A percentile compares a stretch with the other conserved stretches of the same genome.
These are phyloP conservation scores for Fragilaria crotonensis DNA, from an alignment of 108 stramenopile species.

Conservation along the genomic window DNA sequence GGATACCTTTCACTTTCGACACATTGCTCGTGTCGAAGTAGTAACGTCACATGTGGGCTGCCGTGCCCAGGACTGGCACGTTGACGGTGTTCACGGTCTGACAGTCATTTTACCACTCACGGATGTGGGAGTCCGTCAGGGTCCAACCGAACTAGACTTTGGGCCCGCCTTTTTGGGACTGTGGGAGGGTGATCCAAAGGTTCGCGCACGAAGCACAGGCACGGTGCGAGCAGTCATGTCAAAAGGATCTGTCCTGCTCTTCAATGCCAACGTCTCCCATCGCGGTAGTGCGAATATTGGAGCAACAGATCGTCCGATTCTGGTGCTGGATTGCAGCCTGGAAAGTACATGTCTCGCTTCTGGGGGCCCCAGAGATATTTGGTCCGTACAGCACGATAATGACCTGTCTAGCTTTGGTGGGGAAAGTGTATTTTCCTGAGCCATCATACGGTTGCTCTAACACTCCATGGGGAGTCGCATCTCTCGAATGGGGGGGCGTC, in stretches of 20 bases:
- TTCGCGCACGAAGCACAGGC: neutral
- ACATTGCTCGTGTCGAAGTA: neutral
- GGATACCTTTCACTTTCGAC: neutral
- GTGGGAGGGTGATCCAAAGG: neutral
- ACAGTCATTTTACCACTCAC: neutral
- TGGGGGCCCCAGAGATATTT: no score
- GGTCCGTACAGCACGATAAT: no score
- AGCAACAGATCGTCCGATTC: no score
- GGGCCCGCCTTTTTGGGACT: neutral
- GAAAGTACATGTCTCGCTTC: no score
- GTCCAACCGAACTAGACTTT: neutral
- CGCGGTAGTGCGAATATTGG: no score
- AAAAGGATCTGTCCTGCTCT: neutral
- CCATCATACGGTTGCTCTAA: no score
- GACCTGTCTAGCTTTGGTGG: no score
- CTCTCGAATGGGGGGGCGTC: no score
- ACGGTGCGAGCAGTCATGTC: neutral
- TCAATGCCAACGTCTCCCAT: no score
- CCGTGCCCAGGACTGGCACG: neutral
- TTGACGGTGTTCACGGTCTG: neutral
- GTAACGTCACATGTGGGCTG: neutral
- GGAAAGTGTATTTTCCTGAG: no score
- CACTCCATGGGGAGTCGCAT: no score
- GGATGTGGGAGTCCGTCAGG: constrained; percentile 1
- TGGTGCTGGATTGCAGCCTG: no score